Evolutionary conservation across 257 asterid species (phyloP).

Genomic region (Solanum lycopersicoides): DNA sequence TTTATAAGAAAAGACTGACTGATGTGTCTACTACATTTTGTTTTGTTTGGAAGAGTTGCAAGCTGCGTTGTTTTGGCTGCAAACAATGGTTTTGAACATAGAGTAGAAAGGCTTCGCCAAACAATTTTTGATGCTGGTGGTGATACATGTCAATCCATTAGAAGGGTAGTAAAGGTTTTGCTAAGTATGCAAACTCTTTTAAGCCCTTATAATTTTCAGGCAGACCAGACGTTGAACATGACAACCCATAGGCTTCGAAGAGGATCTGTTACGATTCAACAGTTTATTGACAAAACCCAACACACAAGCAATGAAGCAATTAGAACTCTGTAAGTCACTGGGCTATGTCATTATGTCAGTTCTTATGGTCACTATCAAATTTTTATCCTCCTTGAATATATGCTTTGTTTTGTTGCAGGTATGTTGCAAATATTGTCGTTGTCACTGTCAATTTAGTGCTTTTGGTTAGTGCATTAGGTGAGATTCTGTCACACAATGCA

Average conservation of each 20-base stretch:
- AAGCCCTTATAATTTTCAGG: conserved; percentile 24
- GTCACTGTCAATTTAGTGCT: conserved; percentile 24
- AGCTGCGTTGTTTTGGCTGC: conserved; percentile 23
- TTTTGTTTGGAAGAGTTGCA: conserved; percentile 23
- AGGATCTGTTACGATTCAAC: conserved; percentile 20
- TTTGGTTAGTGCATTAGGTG: conserved; percentile 38
- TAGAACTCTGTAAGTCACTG: neutral
- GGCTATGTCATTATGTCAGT: neutral
- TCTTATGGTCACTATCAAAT: neutral
- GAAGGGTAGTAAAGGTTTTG: conserved; percentile 22
- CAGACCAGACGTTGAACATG: conserved; percentile 20
- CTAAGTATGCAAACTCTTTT: conserved; percentile 23
- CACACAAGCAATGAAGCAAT: conserved; percentile 23
- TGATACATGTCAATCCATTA: conserved; percentile 20
- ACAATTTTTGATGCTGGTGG: conserved; percentile 28
- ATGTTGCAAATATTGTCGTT: conserved; percentile 27
- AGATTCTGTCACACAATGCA: conserved; percentile 4
- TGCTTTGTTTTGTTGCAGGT: conserved; percentile 8
- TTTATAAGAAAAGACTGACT: neutral
- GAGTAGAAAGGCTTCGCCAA: conserved; percentile 24
- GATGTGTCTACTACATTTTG: neutral
- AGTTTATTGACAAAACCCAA: conserved; percentile 12
- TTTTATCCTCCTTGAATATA: neutral
- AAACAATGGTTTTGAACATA: conserved; percentile 14
- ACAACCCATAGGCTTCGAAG: conserved; percentile 20